Evolutionary conservation across 768 basidiomycete species (phyloP), one percentile per base, ranked within the genome.

Genomic region (Chalciporus sphaerocephalus): DNA sequence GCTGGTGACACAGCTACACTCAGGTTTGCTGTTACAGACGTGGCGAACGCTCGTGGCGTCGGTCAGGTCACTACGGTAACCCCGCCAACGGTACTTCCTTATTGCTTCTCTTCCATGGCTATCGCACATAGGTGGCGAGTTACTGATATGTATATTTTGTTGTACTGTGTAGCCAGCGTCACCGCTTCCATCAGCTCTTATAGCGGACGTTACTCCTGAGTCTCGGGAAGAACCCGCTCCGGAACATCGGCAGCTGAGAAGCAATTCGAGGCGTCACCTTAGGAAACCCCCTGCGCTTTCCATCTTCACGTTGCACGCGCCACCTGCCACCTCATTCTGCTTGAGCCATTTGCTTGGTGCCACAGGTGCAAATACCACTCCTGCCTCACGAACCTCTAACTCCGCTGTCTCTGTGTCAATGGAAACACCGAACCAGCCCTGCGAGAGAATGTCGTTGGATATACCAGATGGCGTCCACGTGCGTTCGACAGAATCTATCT

Each of bases 11-110:
- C 24, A 27, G n/a, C 32, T 15, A 18, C 38, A n/a, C 38, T 41
- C 17, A 20, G 47, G 8, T 22, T 52, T 28, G 38, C 16, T 17
- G 24, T 43, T 16, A 21, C 48, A 15, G 16, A 46, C 48, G 42
- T 38, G 42, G 44, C 48, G 45, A 47, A 53, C 40, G 17, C 36
- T 40, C 42, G 47, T 48, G 60, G 52, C 52, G 55, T 39, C 44
- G 40, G 40, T 55, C 56, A 57, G 52, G 61, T 63, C 38, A 47
- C 37, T 50, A 50, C 44, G 44, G 52, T 55, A 61, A 61, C 51
- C 46, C 53, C 59, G 52, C 55, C 55, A 60, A 57, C 59, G 62
- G 62, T 64, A 62, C 54, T 54, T 57, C 39, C 46, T 51, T 52
- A 50, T 41, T 37, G 30, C 49, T 58, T 51, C 51, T 49, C 36